Conservation (phyloP, 768 basidiomycete species). For the Pleurotus citrinopileatus region DNA sequence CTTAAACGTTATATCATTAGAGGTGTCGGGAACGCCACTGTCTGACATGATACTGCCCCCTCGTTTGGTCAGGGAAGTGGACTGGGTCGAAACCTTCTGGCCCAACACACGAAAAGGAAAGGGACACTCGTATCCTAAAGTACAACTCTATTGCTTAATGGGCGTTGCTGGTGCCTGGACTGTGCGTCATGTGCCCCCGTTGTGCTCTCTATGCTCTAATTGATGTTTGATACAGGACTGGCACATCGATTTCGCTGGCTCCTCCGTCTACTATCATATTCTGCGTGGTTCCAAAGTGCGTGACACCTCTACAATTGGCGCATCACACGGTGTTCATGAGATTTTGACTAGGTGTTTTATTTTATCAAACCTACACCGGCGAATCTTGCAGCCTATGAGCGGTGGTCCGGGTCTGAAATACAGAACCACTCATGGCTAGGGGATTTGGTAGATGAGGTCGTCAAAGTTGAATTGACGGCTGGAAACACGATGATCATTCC, state of each 20-base stretch:
- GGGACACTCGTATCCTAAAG: conserved; percentile 82
- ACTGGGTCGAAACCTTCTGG: conserved; percentile 98
- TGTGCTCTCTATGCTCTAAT: not conserved
- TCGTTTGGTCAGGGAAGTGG: conserved; percentile 79
- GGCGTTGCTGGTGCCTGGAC: conserved; percentile 93
- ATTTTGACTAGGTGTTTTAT: conserved; percentile 74
- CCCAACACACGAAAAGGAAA: conserved; percentile 72
- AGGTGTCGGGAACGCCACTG: conserved; percentile 84
- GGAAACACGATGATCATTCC: conserved; percentile 95
- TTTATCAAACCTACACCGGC: conserved; percentile 87
- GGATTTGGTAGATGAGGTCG: conserved; percentile 88
- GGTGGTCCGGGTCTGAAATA: conserved; percentile 90
- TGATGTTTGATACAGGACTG: conserved; percentile 67
- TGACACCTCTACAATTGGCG: not conserved
- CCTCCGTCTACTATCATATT: conserved; percentile 97
- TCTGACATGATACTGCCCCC: conserved; percentile 82
- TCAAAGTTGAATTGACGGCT: conserved; percentile 70
- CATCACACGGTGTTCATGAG: conserved; percentile 4
- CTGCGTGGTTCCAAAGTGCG: conserved; percentile 78
- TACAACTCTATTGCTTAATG: conserved; percentile 97
- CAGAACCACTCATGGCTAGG: conserved; percentile 91
- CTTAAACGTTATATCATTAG: conserved; percentile 92
- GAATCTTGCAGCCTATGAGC: conserved; percentile 88
- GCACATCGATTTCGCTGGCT: conserved; percentile 98
- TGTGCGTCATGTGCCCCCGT: conserved; percentile 41